Conservation (phyloP, 192 early-diverging fungal genomes). For the Spizellomyces punctatus region DNA sequence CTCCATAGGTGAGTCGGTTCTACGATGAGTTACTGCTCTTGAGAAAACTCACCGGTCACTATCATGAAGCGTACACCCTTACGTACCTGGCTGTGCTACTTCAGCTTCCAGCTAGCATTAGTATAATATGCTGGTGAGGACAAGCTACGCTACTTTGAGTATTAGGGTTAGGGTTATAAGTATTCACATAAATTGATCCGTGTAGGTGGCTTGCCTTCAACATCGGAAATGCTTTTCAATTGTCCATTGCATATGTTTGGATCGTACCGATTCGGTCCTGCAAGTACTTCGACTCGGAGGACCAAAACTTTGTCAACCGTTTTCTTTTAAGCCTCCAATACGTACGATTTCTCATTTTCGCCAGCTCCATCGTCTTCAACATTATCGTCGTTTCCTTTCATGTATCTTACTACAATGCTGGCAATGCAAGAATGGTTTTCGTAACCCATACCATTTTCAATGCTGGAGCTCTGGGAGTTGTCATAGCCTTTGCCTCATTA, state of each 20-base stretch:
- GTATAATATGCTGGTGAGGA: no score
- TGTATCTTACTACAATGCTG: neutral
- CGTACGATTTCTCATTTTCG: constrained; percentile 2
- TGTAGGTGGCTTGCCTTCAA: constrained; percentile 3
- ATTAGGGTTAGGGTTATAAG: no score
- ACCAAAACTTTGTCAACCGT: neutral
- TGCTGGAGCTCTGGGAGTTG: neutral
- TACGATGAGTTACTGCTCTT: no score
- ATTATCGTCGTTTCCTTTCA: neutral
- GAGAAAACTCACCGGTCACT: no score
- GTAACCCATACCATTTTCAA: neutral
- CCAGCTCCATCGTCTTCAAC: constrained; percentile 4
- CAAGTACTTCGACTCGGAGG: neutral
- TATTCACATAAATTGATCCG: neutral
- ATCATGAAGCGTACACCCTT: no score
- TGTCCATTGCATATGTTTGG: neutral
- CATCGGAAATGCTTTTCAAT: neutral
- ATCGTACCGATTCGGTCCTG: neutral
- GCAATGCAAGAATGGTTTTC: constrained; percentile 1
- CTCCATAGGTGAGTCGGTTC: no score
- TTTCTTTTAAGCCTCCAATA: neutral
- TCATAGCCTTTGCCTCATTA: neutral
- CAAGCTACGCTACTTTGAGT: no score
- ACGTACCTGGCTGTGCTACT: no score
- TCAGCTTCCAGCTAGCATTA: no score